Base-by-base conservation (phyloP, 2,329 filamentous ascomycete species). In the Paecilomyces sp. region DNA sequence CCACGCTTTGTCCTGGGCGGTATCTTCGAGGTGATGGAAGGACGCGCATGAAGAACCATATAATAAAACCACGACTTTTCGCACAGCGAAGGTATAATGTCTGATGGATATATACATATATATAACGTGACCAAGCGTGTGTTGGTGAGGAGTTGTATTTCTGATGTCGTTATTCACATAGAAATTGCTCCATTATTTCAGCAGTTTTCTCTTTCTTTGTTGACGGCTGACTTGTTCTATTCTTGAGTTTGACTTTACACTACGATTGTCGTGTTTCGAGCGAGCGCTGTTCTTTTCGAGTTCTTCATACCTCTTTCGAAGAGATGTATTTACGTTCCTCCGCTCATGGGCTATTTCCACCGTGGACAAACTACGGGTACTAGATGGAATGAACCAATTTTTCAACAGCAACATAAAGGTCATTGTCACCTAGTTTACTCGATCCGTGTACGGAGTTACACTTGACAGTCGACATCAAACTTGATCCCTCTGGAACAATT, bases 21-120 rank as follows among this genome's bases (percentile, higher is more conserved):
- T 8, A 80, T 80, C 34, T 76, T 78, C 59, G 77, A 79, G 66
- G 76, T 79, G 33, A 75, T 80, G 76, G 77, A 79, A 61, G 76
- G 74, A 12, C 63, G 65, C 24, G 71, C 70, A 55, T 78, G 58
- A 50, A 15, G 41, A 9, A 18, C 15, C 8, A 47, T 22, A 47
- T n/a, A 47, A 47, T 47, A 18, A 47, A 47, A 8, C 1, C 41
- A 22, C 7, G 41, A 33, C 31, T 47, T 47, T 22, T 47, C 41
- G 41, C 41, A 47, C n/a, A 22, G 18, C 41, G 41, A 47, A 47
- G 18, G 41, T 47, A 18, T 47, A 47, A 47, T 47, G 41, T 47
- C 41, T 47, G 41, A 47, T 47, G 41, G 41, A 8, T 47, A 47
- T 47, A 33, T 33, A 33, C 31, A 33, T 9, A 11, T 33, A 33